phyloP scores from a whole-genome alignment of 2,329 filamentous ascomycete species.

The Septoria linicola region DNA sequence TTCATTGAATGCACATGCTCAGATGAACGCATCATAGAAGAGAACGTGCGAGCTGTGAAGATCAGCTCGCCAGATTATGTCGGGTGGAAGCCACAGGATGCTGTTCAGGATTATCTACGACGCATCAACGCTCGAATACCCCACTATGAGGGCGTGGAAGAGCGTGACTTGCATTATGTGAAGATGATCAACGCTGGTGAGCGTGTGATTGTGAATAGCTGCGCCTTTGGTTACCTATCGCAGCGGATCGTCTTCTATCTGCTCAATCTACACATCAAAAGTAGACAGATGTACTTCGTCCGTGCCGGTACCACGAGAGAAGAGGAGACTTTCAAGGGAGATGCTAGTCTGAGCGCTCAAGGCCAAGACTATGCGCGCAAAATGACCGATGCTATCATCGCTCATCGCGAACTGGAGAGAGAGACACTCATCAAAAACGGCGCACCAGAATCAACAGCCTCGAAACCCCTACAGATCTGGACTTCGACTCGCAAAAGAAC shows the following conservation, averaged over 20 bases:
- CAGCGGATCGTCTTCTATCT: slow-evolving; percentile 98
- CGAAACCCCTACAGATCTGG: slow-evolving; percentile 87
- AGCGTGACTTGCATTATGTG: slow-evolving; percentile 91
- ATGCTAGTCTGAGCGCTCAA: slow-evolving; percentile 77
- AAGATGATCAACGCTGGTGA: slow-evolving; percentile 99
- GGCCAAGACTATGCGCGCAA: slow-evolving; percentile 78
- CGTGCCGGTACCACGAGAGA: slow-evolving; percentile 82
- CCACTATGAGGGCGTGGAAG: slow-evolving; percentile 94
- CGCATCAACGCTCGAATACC: slow-evolving; percentile 92
- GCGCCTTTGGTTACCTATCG: slow-evolving; percentile 92
- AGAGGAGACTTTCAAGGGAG: slow-evolving; percentile 87
- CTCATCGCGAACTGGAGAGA: slow-evolving; percentile 80
- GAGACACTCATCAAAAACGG: slow-evolving; percentile 66
- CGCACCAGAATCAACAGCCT: slow-evolving; percentile 60
- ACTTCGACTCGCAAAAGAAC: slow-evolving; percentile 89
- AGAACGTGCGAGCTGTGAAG: slow-evolving; percentile 96
- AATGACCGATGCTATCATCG: slow-evolving; percentile 80
- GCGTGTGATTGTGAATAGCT: slow-evolving; percentile 92
- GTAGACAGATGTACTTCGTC: slow-evolving; percentile 88
- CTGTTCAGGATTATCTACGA: slow-evolving; percentile 84
- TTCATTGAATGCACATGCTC: slow-evolving; percentile 97
- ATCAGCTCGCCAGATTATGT: slow-evolving; percentile 97
- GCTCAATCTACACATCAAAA: slow-evolving; percentile 95
- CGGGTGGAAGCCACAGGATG: slow-evolving; percentile 88
- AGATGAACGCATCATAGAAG: slow-evolving; percentile 87